Evolutionary conservation across 1,139 yeast genomes (phyloP), one percentile per base, ranked within the genome.

Genomic region (Komagataea norvegica): DNA sequence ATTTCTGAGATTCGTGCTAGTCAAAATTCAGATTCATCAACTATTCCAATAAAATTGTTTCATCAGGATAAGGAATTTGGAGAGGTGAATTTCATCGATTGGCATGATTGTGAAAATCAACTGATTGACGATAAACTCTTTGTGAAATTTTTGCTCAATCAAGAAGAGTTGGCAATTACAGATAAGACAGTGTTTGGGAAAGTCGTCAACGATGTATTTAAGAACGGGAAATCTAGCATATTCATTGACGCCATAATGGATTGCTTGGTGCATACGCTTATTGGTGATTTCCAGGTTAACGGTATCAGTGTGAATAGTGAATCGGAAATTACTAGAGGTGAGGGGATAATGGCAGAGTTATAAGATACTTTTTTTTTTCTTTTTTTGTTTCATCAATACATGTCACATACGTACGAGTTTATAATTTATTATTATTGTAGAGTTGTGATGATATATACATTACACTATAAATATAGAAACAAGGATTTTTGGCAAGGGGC

Each of bases 21-120:
- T 11, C 28, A 8, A 13, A 21, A 19, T 9, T 8, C n/a, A 13
- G 31, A 17, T 6, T 23, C 21, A 2, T 5, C 6, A 6, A 5
- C 15, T 16, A 17, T 22, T n/a, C 37, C 51, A 4, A 57, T 68
- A 7, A 48, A 51, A 27, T 44, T 67, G 18, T 56, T 44, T 30
- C 65, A 64, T 40, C 43, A 57, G 9, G 59, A 48, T 4, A 37
- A 38, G 5, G 58, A 56, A 37, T 65, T 66, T 46, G 55, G 65
- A 5, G 51, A 60, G 11, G 49, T 65, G 19, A 59, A 60, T 3
- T 48, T 66, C 46, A 42, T 43, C 5, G 56, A 55, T 8, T 67
- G 72, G 72, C 59, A 55, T 16, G 44, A 46, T 11, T 60, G 70
- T 4, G 39, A 46, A 1, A 64, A 67, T 7, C 47, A 44, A 21